These are phyloP conservation scores for Pachyrhizus erosus DNA, from an alignment of 306 rosid species.

Conservation along the genomic window DNA sequence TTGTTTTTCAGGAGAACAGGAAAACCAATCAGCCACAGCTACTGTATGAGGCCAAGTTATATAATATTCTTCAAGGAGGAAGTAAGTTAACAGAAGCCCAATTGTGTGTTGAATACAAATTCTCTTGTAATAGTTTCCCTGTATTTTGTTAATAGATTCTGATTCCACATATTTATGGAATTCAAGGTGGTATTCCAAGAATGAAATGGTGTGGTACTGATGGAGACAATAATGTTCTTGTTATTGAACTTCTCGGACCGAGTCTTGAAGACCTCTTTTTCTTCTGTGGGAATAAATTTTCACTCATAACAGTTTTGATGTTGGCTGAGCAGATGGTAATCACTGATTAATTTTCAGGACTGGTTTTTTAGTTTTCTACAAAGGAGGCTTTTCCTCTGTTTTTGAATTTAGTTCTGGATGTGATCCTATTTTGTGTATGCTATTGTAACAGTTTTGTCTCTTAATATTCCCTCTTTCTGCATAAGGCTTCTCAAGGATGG, in stretches of 20 bases:
- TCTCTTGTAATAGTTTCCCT: not conserved
- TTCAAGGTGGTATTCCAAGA: slow-evolving; percentile 81
- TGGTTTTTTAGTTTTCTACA: not conserved
- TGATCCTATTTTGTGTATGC: not conserved
- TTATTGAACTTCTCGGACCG: slow-evolving; percentile 89
- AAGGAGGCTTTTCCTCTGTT: not conserved
- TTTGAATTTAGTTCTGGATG: not conserved
- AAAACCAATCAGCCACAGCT: slow-evolving; percentile 66
- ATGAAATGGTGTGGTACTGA: slow-evolving; percentile 86
- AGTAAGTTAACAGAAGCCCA: slow-evolving; percentile 55
- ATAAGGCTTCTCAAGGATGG: not conserved
- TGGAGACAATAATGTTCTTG: slow-evolving; percentile 81
- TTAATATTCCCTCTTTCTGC: not conserved
- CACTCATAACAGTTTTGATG: slow-evolving; percentile 85
- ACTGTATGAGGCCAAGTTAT: slow-evolving; percentile 62
- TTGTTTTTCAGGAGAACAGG: slow-evolving; percentile 56
- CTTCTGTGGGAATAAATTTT: slow-evolving; percentile 77
- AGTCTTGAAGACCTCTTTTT: slow-evolving; percentile 90
- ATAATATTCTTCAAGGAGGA: slow-evolving; percentile 66
- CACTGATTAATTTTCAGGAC: not conserved
- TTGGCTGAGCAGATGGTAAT: slow-evolving; percentile 93
- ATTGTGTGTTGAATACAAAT: slow-evolving; percentile 29
- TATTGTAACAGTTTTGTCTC: not conserved
- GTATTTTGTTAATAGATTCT: slow-evolving; percentile 26
- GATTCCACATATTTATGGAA: slow-evolving; percentile 25